Percentiles rank a stretch among this genome's conserved stretches.
Evolutionary conservation across 1,284 basidiomycete genomes (phyloP).

Genomic region (Meripilus lineatus): DNA sequence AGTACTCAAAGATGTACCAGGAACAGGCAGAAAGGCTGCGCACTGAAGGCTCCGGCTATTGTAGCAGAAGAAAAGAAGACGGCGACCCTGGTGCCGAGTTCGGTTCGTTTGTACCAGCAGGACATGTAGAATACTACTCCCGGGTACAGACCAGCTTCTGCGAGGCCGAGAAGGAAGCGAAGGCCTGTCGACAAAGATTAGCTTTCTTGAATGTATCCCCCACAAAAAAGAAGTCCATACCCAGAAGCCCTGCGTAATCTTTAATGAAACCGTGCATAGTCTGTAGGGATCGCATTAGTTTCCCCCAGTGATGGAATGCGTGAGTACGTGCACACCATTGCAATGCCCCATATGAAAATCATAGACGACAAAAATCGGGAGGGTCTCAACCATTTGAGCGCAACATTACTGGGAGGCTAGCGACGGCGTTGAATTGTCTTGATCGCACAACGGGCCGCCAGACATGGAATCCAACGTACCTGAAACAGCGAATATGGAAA

Average conservation of each 20-base stretch:
- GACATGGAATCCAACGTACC: conserved; percentile 20
- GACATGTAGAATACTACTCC: conserved; percentile 35
- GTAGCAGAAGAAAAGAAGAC: conserved; percentile 69
- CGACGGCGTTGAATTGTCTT: neutral
- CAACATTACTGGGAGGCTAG: conserved; percentile 32
- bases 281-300: conserved; percentile 11
- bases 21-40: conserved; percentile 13
- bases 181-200: conserved; percentile 20
- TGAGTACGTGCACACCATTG: conserved; percentile 18
- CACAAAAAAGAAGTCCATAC: conserved; percentile 12
- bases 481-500: conserved; percentile 64
- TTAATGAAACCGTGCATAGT: conserved; percentile 27
- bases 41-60: conserved; percentile 65
- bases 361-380: conserved; percentile 34
- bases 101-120: conserved; percentile 46
- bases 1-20: neutral
- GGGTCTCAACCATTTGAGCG: conserved; percentile 35
- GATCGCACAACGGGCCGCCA: too few relatives aligned
- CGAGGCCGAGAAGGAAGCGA: conserved; percentile 30
- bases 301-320: neutral
- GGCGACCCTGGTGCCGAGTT: conserved; percentile 55
- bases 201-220: neutral
- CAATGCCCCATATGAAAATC: conserved; percentile 29
- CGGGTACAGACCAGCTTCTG: conserved; percentile 34
- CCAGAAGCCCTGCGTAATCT: conserved; percentile 28